Percentiles rank a stretch among this genome's conserved stretches.
Conservation (phyloP, 257 asterid genomes). For the Solanum boliviense region DNA sequence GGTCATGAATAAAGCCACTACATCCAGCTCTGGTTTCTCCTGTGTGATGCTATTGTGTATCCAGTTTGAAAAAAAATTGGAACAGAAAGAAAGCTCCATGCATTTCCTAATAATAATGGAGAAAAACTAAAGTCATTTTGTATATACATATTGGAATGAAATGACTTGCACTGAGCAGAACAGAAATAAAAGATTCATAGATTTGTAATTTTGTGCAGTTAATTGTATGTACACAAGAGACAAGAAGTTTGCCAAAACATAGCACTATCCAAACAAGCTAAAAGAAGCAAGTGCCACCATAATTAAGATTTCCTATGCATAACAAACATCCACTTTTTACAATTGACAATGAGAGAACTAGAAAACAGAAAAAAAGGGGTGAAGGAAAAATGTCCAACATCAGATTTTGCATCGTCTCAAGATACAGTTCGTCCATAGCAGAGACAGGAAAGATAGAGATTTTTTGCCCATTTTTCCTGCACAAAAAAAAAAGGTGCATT, state of each 20-base stretch:
- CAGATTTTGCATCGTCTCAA: constrained; percentile 1
- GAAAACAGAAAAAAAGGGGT: background rate
- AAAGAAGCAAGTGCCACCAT: background rate
- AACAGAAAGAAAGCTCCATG: background rate
- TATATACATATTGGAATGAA: background rate
- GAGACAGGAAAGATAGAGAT: constrained; percentile 20
- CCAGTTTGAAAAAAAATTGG: background rate
- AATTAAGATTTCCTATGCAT: background rate
- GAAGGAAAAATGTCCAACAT: background rate
- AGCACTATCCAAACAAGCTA: background rate
- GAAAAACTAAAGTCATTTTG: background rate
- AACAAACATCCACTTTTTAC: background rate
- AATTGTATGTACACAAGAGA: background rate
- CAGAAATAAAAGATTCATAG: background rate
- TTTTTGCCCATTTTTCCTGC: constrained; percentile 29
- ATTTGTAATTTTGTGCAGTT: background rate
- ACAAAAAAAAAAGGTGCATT: background rate
- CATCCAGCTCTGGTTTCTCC: background rate
- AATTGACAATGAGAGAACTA: background rate
- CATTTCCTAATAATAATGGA: background rate
- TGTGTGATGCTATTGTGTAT: background rate
- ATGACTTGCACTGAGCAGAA: background rate
- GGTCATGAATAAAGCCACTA: background rate
- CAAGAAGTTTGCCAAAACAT: background rate
- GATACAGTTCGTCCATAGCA: constrained; percentile 24